Conservation (phyloP, 768 basidiomycete species). For the Collybia sp. region DNA sequence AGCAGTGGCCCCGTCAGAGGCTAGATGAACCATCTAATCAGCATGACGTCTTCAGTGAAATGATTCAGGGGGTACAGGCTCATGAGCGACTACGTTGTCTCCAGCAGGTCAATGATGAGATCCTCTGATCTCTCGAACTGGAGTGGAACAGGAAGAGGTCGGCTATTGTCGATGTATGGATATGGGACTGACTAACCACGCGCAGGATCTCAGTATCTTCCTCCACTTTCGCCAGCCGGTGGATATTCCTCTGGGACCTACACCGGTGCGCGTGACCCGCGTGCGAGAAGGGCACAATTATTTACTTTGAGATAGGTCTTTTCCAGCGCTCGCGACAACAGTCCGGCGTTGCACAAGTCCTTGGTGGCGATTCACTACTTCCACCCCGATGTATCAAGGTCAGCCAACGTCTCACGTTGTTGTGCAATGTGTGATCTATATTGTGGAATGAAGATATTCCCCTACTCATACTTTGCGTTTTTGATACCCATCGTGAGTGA, state of each 20-base stretch:
- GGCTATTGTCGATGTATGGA: constrained; percentile 21
- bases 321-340: constrained; percentile 56
- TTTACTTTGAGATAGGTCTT: constrained; percentile 43
- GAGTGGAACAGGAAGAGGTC: constrained; percentile 16
- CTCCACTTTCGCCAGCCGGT: constrained; percentile 38
- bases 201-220: constrained; percentile 51
- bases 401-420: too few relatives aligned
- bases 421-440: too few relatives aligned
- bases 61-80: constrained; percentile 33
- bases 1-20: constrained; percentile 8
- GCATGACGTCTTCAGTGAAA: too few relatives aligned
- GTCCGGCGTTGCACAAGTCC: constrained; percentile 51
- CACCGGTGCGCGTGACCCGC: too few relatives aligned
- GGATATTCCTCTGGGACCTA: constrained; percentile 47
- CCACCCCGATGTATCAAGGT: too few relatives aligned
- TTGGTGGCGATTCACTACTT: constrained; percentile 35
- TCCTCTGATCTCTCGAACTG: constrained; percentile 54
- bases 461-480: too few relatives aligned
- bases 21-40: too few relatives aligned
- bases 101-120: constrained; percentile 44
- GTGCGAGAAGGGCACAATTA: too few relatives aligned
- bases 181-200: constrained; percentile 27
- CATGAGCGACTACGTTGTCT: too few relatives aligned
- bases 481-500: too few relatives aligned
- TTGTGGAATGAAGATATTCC: too few relatives aligned